Base-by-base conservation (phyloP, 1,139 yeast genomes). In the Diutina siamensis region DNA sequence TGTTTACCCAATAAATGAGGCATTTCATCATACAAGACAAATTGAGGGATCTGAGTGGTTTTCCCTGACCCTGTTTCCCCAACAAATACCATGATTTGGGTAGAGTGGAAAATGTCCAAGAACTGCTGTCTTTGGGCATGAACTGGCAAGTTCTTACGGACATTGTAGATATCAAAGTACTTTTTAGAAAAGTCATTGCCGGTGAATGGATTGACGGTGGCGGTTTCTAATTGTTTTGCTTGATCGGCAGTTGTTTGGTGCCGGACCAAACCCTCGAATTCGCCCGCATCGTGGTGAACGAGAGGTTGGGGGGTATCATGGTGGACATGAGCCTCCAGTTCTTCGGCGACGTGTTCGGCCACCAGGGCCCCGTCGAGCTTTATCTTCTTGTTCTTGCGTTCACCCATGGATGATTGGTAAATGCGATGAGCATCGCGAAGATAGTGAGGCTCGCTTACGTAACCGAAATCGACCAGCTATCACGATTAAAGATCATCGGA, bases 51-150 rank as follows among this genome's bases (percentile, higher is more conserved):
- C 64, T 89, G 97, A 1, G 97, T 89, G 22, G 97, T 89, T 61
- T 89, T 89, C 73, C 97, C 97, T 15, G 96, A 86, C 64, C 97
- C 97, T 1, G 98, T 92, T 63, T 92, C 98, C 68, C 98, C 98
- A 41, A 92, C 97, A 64, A 92, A 88, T 44, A 92, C 97, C 94
- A 92, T 84, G 59, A 92, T 85, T 64, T 92, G 98, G 44, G 94
- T 80, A 17, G 76, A 67, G 52, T 92, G 97, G 66, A 84, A 92
- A 50, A 84, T 77, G 52, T 74, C 71, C 49, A 92, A 71, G 59
- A 92, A 94, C 64, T 89, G 95, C 46, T 80, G 83, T 60, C 97
- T 75, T 64, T 92, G 97, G 33, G 92, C 79, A 63, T 89, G 96
- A 17, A 92, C 98, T 0, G 98, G 99, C 52, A 92, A 72, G 52